Percentiles rank a stretch among this genome's conserved stretches.
Evolutionary conservation across 179 eudicot genomes (phyloP).

Genomic region (Patellifolia procumbens): DNA sequence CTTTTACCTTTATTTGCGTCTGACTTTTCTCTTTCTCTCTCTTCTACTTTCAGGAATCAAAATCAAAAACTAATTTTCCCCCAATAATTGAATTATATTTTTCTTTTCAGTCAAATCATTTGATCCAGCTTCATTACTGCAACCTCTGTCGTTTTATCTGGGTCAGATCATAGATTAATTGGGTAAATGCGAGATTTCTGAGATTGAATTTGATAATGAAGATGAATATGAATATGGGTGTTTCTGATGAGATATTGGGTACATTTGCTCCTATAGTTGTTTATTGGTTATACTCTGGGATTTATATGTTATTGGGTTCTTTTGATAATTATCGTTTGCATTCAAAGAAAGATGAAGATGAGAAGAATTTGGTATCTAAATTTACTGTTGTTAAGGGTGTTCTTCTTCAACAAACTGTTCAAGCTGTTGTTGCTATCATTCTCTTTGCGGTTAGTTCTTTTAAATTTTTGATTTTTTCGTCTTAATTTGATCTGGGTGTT

Average conservation of each 20-base stretch:
- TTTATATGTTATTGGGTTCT: constrained; percentile 62
- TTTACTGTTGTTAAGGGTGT: constrained; percentile 69
- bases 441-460: constrained; percentile 55
- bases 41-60: constrained; percentile 1
- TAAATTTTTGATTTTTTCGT: neutral
- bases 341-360: constrained; percentile 72
- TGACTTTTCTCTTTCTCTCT: constrained; percentile 4
- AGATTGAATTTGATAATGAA: neutral
- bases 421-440: constrained; percentile 69
- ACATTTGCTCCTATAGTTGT: constrained; percentile 67
- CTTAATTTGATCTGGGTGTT: constrained; percentile 4
- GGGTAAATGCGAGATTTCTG: constrained; percentile 10
- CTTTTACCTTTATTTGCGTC: neutral
- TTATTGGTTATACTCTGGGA: constrained; percentile 79
- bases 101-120: constrained; percentile 22
- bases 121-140: constrained; percentile 28
- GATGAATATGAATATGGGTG: constrained; percentile 20
- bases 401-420: constrained; percentile 75
- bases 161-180: constrained; percentile 20
- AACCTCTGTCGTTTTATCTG: neutral
- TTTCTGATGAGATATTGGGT: constrained; percentile 74
- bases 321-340: constrained; percentile 74
- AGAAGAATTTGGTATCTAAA: constrained; percentile 81
- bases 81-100: constrained; percentile 1
- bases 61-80: too few species aligned